Evolutionary conservation across 202 grass and related monocot genomes (phyloP), one percentile per base, ranked within the genome.

Genomic region (Brachypodium distachyon): DNA sequence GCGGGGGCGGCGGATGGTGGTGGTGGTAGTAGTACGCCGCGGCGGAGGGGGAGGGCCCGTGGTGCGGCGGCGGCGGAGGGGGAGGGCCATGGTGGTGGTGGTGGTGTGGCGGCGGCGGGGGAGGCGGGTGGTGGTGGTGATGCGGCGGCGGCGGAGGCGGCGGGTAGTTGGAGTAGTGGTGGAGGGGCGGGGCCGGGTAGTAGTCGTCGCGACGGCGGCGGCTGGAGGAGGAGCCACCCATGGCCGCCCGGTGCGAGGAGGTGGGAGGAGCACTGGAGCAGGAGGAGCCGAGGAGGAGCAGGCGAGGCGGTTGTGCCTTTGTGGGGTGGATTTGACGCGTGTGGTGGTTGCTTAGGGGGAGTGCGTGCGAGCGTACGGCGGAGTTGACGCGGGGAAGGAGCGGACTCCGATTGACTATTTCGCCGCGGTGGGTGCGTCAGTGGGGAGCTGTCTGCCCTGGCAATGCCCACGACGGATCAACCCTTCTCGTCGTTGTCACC

Each of bases 201-300:
- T 86, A 77, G 14, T 94, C 85, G 67, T 84, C 82, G 62, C 88
- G 83, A 50, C 85, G 83, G 73, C 88, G 86, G 49, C 85, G 78
- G 79, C 37, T 71, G 68, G 73, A 82, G 18, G 73, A 82, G 9
- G 82, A 89, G 11, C 49, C 41, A 36, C 87, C 87, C 82, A 89
- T 89, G 78, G 78, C 25, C 7, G 18, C 43, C 32, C 5, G 3
- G 54, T 18, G 7, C 7, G 14, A 9, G 14, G 69, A 34, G 32
- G 31, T 18, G 31, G 2, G 28, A 22, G 19, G 74, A 10, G 56
- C 43, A 50, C n/a, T n/a, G n/a, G 18, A 1, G 17, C 4, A 28
- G 66, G 0, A 4, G 6, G 56, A 0, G 49, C 3, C 1, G 5
- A 9, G 16, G 49, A 5, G 25, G 25, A 53, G 8, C 7, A 13